These are phyloP conservation scores for Crithidia brevicula DNA, from an alignment of 208 protist species.

Conservation along the genomic window DNA sequence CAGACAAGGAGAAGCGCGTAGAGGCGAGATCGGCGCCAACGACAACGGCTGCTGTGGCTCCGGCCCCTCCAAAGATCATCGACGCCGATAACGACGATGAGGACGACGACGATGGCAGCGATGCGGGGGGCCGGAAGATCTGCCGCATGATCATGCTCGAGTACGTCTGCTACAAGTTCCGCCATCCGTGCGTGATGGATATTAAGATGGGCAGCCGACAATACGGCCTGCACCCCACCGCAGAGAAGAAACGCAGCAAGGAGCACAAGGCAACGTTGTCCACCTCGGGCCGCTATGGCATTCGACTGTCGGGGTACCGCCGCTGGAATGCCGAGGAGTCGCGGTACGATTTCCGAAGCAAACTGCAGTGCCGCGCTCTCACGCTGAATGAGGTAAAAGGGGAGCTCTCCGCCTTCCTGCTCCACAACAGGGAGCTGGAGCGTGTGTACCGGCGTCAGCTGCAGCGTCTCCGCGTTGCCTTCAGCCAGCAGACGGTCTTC, in stretches of 20 bases:
- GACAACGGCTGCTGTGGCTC: no score
- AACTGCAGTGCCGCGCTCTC: constrained; percentile 62
- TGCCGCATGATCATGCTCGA: constrained; percentile 82
- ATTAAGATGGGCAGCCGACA: constrained; percentile 89
- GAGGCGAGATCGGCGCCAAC: no score
- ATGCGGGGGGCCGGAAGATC: constrained; percentile 8
- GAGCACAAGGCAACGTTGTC: constrained; percentile 61
- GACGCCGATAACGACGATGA: constrained; percentile 23
- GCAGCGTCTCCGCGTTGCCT: constrained; percentile 51
- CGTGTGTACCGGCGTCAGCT: constrained; percentile 52
- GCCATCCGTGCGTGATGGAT: constrained; percentile 78
- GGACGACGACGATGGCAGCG: constrained; percentile 15
- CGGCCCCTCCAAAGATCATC: not conserved
- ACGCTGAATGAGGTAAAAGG: constrained; percentile 54
- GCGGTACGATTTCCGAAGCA: constrained; percentile 57
- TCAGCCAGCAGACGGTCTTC: constrained; percentile 65
- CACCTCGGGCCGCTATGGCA: constrained; percentile 74
- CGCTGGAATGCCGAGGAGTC: constrained; percentile 57
- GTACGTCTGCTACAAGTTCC: constrained; percentile 83
- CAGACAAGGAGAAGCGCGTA: no score
- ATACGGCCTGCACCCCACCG: constrained; percentile 76
- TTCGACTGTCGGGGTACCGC: constrained; percentile 80
- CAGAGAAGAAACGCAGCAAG: constrained; percentile 76
- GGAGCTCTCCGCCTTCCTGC: constrained; percentile 53
- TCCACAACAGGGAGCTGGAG: constrained; percentile 28